Base-by-base conservation (phyloP, 2,329 filamentous ascomycete genomes). In the Aspergillus spinulosporus region DNA sequence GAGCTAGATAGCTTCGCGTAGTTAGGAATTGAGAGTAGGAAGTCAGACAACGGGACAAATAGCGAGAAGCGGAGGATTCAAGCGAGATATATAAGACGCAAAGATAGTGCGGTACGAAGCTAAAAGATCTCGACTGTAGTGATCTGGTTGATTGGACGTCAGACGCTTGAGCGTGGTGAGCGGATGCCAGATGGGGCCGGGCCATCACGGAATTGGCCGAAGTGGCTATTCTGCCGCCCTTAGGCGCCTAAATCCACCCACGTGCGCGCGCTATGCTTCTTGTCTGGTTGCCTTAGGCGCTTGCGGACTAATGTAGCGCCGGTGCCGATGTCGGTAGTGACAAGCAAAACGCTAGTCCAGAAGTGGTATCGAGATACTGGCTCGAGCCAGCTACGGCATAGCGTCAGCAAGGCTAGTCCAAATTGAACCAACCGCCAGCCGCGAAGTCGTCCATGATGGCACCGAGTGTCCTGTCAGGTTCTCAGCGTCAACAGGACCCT, bases 401-500 rank as follows among this genome's bases (percentile, higher is more conserved):
- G 62, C 51, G 53, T 42, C 11, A 14, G 11, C n/a, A 6, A 3
- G 8, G 11, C 26, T 53, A 36, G 21, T 28, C 60, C 55, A 61
- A 49, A n/a, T 12, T 48, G 39, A 36, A 11, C 60, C 57, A 63
- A 58, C 56, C 54, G 62, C 32, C 34, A 45, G 40, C 43, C 47
- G 49, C 49, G 44, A 52, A 57, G 55, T 58, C 59, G 57, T 26
- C 50, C 49, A 56, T 63, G 56, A 63, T 63, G 57, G 54, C 59
- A 21, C 54, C 56, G 37, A 29, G 34, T 48, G 42, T 52, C 11
- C 37, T 5, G 29, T 21, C 21, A 21, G 21, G 21, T 21, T 21
- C 21, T 39, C 26, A 34, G 31, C 49, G 40, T 39, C 43, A 52
- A 52, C 50, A 31, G 28, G 39, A 29, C 43, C 52, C 49, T 45